These are phyloP conservation scores for Pascua guehoae DNA, from an alignment of 1,284 basidiomycete genomes.

Conservation along the genomic window DNA sequence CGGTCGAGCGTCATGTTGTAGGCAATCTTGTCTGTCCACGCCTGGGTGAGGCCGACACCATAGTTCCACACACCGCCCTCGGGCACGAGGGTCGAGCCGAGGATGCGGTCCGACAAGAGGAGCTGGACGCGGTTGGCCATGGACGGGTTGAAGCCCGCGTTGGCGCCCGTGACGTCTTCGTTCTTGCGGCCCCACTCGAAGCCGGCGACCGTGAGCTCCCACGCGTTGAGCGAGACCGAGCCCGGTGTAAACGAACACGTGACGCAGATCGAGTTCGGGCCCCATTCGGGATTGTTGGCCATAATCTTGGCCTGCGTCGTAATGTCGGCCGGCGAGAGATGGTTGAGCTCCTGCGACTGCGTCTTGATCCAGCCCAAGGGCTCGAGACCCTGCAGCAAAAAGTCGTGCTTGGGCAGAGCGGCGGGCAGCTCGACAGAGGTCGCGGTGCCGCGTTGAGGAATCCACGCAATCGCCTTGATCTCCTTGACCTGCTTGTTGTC, in stretches of 20 bases:
- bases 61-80: constrained; percentile 93
- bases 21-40: constrained; percentile 79
- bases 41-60: constrained; percentile 82
- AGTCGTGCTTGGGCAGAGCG: constrained; percentile 86
- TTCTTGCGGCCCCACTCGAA: constrained; percentile 99
- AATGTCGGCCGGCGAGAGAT: constrained; percentile 90
- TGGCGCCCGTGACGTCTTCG: constrained; percentile 75
- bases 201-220: constrained; percentile 81
- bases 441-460: constrained; percentile 94
- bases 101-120: constrained; percentile 85
- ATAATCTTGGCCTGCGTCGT: constrained; percentile 93
- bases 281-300: constrained; percentile 92
- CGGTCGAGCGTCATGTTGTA: constrained; percentile 88
- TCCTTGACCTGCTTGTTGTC: constrained; percentile 99
- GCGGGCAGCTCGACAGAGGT: constrained; percentile 83
- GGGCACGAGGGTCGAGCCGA: constrained; percentile 85
- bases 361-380: constrained; percentile 98
- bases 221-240: constrained; percentile 90
- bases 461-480: constrained; percentile 93
- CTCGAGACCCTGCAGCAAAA: constrained; percentile 88
- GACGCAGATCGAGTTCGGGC: constrained; percentile 88
- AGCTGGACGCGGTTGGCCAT: constrained; percentile 98
- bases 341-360: constrained; percentile 83
- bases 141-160: constrained; percentile 88
- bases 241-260: constrained; percentile 97